Percentiles rank a stretch among this genome's conserved stretches.
Conservation (phyloP, 768 basidiomycete species). For the Ramaria sp. region DNA sequence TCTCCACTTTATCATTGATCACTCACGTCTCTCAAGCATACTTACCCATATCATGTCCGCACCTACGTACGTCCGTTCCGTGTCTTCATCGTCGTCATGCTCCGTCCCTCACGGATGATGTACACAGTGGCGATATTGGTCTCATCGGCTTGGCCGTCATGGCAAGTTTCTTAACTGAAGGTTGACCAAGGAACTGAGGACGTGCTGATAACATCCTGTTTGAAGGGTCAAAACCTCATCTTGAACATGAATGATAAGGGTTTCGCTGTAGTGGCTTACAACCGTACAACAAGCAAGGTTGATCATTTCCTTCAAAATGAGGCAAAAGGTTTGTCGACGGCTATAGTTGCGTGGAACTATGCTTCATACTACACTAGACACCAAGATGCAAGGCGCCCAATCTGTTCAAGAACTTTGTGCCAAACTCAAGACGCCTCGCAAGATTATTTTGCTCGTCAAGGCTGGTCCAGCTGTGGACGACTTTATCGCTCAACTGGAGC, state of each 20-base stretch:
- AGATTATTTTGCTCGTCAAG: constrained; percentile 98
- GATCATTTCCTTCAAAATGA: constrained; percentile 92
- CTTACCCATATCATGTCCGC: constrained; percentile 27
- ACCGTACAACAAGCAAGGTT: constrained; percentile 94
- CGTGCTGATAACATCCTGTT: constrained; percentile 1
- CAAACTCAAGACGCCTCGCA: constrained; percentile 92
- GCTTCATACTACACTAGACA: constrained; percentile 40
- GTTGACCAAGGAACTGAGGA: constrained; percentile 5
- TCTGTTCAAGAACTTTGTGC: constrained; percentile 82
- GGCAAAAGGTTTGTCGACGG: constrained; percentile 72
- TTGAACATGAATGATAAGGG: constrained; percentile 99
- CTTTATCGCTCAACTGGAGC: constrained; percentile 84
- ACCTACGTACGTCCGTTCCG: constrained; percentile 34
- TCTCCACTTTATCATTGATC: constrained; percentile 12
- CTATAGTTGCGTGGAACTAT: constrained; percentile 17
- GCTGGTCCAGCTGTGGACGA: constrained; percentile 93
- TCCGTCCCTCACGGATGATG: constrained; percentile 6
- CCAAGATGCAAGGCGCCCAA: constrained; percentile 91
- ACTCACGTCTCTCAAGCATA: constrained; percentile 23
- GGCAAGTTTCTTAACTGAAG: constrained; percentile 45
- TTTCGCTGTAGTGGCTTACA: constrained; percentile 93
- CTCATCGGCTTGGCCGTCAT: constrained; percentile 99
- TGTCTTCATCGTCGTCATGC: constrained; percentile 10
- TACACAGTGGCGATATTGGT: constrained; percentile 83
- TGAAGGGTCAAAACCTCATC: constrained; percentile 90